Evolutionary conservation across 805 yeast genomes (phyloP), one percentile per base, ranked within the genome.

Genomic region (Starmerella lactis-condensi): DNA sequence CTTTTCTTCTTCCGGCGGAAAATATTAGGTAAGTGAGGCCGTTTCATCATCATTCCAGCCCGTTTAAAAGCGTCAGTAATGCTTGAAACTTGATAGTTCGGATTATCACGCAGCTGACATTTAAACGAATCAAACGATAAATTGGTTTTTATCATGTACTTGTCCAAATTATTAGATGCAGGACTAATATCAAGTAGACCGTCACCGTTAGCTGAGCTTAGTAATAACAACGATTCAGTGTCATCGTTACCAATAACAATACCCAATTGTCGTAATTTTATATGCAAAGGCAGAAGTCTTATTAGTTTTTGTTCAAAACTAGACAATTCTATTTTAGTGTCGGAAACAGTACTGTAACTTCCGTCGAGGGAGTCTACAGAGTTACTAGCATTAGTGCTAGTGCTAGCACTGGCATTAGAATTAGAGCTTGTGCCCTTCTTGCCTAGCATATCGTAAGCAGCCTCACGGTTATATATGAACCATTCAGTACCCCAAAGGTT

Each of bases 401-500:
- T 21, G 23, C 23, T 21, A n/a, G n/a, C 9, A 21, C 23, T 21
- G 23, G n/a, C 23, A 21, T 21, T n/a, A 21, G 23, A 21, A 21
- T 9, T n/a, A 21, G 23, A 21, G 23, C 14, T 23, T 16, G 6
- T 14, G 26, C 18, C 12, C n/a, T 19, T 16, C 22, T 17, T 22
- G 18, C 28, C 31, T 22, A 43, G 18, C 21, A 35, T 33, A 20
- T 78, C 83, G 52, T 76, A 89, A 0, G 93, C 83, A 8, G 57
- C 58, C 1, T 78, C 67, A 46, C 89, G 64, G 52, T 89, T 89
- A 52, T 77, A 85, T 34, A 75, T 56, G 49, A 82, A 89, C 28
- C 76, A 53, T 50, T 89, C 98, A 3, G 78, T 46, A 1, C 98
- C 98, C 31, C 72, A 75, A 7, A 75, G 52, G 14, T 65, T 62